A percentile compares a stretch with the other conserved stretches of the same genome.
phyloP scores from a whole-genome alignment of 768 basidiomycete genomes.

The Erythrobasidium yunnanense region DNA sequence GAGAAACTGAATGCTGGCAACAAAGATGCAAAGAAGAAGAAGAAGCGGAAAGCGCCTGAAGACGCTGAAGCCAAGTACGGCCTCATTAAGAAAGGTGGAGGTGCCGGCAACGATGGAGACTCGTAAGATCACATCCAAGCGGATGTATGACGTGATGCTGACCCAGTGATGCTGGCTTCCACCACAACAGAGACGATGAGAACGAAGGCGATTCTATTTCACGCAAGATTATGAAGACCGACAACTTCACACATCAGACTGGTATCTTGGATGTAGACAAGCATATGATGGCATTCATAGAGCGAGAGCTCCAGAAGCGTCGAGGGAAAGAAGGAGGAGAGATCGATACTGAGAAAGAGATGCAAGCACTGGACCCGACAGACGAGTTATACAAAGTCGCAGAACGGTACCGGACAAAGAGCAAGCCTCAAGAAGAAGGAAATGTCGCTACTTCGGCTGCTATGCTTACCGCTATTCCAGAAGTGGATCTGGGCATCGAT shows the following conservation, averaged over 20 bases:
- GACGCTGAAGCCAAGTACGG: constrained; percentile 33
- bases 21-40: constrained; percentile 52
- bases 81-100: constrained; percentile 45
- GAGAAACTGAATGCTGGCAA: constrained; percentile 77
- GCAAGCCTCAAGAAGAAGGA: constrained; percentile 59
- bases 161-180: constrained; percentile 44
- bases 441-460: constrained; percentile 83
- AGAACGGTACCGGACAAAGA: constrained; percentile 46
- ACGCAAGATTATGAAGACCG: constrained; percentile 42
- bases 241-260: constrained; percentile 96
- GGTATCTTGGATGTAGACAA: constrained; percentile 94
- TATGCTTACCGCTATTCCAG: constrained; percentile 96
- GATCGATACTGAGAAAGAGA: constrained; percentile 36
- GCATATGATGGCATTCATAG: constrained; percentile 99
- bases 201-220: constrained; percentile 28
- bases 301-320: constrained; percentile 73
- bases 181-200: constrained; percentile 38
- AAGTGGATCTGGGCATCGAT: constrained; percentile 96
- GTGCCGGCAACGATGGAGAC: constrained; percentile 47
- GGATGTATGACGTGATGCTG: too few species aligned
- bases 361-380: constrained; percentile 51
- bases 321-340: constrained; percentile 48
- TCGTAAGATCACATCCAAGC: constrained; percentile 17
- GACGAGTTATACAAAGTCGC: constrained; percentile 66
- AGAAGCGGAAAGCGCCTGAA: constrained; percentile 44